Conservation (phyloP, 1,139 yeast genomes). For the Pichia sp. region DNA sequence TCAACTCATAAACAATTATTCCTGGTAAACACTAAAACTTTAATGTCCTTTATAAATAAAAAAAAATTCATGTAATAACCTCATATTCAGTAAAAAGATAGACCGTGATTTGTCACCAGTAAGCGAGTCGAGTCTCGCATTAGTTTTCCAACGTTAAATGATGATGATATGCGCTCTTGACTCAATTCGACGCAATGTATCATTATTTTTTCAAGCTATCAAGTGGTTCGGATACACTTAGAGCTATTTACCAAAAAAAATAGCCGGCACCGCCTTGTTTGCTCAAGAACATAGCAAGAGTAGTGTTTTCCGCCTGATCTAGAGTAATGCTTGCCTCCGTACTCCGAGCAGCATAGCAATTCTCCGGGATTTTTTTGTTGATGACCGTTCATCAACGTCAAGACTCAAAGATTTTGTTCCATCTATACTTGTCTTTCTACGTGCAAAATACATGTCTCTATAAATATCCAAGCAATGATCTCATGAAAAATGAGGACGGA, state of each 20-base stretch:
- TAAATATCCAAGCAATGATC: not conserved
- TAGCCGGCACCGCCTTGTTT: not conserved
- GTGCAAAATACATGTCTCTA: not conserved
- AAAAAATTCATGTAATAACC: not conserved
- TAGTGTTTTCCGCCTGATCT: not conserved
- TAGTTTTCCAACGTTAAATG: no score
- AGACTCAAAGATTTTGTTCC: not conserved
- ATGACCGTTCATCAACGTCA: not conserved
- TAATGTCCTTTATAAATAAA: not conserved
- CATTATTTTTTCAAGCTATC: no score
- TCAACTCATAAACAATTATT: not conserved
- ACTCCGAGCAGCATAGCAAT: not conserved
- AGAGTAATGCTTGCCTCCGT: not conserved
- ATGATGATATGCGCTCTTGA: no score
- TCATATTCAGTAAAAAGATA: not conserved
- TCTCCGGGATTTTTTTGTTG: not conserved
- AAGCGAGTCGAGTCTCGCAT: no score
- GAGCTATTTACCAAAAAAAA: not conserved
- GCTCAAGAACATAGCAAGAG: not conserved
- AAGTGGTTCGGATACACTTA: no score
- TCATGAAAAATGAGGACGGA: not conserved
- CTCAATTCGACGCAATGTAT: no score
- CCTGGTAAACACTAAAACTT: not conserved
- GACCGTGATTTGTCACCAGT: no score
- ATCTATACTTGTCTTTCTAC: not conserved